A percentile compares a stretch with the other conserved stretches of the same genome.
Evolutionary conservation across 331 rosid genomes (phyloP).

Genomic region (Acacia concinna): DNA sequence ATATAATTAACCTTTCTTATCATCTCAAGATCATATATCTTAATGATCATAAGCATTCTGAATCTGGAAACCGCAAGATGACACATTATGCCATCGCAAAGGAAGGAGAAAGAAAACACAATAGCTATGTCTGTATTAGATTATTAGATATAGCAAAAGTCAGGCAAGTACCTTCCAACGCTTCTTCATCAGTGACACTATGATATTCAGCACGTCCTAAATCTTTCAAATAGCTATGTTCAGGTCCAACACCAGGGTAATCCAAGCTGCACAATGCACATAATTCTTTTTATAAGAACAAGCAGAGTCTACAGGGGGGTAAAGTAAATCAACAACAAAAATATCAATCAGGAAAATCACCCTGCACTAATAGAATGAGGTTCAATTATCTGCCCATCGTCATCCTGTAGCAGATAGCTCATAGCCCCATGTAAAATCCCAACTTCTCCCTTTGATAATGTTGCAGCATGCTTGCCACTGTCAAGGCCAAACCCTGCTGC

Average conservation of each 20-base stretch:
- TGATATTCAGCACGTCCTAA: slow-evolving; percentile 79
- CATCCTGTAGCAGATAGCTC: slow-evolving; percentile 96
- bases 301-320: neutral
- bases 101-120: slow-evolving; percentile 4
- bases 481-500: slow-evolving; percentile 95
- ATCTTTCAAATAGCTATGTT: slow-evolving; percentile 91
- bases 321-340: slow-evolving; percentile 13
- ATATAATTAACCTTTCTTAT: neutral
- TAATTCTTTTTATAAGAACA: slow-evolving; percentile 30
- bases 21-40: neutral
- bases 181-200: slow-evolving; percentile 85
- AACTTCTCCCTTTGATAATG: slow-evolving; percentile 80
- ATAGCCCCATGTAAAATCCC: slow-evolving; percentile 98
- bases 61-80: neutral
- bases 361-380: slow-evolving; percentile 99
- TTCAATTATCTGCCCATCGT: slow-evolving; percentile 90
- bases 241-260: slow-evolving; percentile 99
- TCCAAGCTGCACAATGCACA: slow-evolving; percentile 75
- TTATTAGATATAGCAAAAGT: slow-evolving; percentile 4
- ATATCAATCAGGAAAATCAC: slow-evolving; percentile 40
- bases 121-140: neutral
- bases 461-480: slow-evolving; percentile 96
- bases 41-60: neutral
- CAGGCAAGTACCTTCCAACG: slow-evolving; percentile 71
- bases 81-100: neutral